These are phyloP conservation scores for Oemleria cerasiformis DNA, from an alignment of 306 rosid genomes.

Conservation along the genomic window DNA sequence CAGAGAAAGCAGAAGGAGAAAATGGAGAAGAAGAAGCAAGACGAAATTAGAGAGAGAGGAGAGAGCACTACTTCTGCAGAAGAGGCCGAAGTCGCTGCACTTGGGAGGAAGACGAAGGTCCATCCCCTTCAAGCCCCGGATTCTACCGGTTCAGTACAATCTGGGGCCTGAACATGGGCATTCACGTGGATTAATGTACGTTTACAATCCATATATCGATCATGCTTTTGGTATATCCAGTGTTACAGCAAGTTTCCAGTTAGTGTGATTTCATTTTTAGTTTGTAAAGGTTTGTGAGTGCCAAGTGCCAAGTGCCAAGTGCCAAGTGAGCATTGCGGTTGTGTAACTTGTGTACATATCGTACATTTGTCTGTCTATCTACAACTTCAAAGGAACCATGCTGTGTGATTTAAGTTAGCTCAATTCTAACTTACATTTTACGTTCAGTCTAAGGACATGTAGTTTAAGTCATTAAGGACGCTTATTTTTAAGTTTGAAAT, in stretches of 20 bases:
- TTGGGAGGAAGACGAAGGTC: conserved; percentile 23
- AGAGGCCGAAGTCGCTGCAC: conserved; percentile 7
- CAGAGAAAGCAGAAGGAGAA: conserved; percentile 37
- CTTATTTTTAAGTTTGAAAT: no score
- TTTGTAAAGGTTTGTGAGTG: neutral
- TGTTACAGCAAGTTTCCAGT: no score
- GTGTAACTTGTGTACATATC: neutral
- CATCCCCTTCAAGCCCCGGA: conserved; percentile 16
- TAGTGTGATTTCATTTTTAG: neutral
- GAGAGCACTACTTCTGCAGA: neutral
- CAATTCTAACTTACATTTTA: no score
- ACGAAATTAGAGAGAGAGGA: neutral
- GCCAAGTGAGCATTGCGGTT: neutral
- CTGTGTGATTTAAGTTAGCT: no score
- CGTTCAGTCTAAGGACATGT: no score
- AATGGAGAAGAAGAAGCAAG: conserved; percentile 30
- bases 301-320: neutral
- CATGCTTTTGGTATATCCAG: no score
- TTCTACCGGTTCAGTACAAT: neutral
- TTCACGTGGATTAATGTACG: neutral
- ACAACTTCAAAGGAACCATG: no score
- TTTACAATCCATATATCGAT: neutral
- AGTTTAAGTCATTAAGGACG: no score
- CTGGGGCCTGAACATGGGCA: neutral
- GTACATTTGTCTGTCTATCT: no score